Conservation (phyloP, 208 protist genomes). For the Plasmodiophora brassicae region DNA sequence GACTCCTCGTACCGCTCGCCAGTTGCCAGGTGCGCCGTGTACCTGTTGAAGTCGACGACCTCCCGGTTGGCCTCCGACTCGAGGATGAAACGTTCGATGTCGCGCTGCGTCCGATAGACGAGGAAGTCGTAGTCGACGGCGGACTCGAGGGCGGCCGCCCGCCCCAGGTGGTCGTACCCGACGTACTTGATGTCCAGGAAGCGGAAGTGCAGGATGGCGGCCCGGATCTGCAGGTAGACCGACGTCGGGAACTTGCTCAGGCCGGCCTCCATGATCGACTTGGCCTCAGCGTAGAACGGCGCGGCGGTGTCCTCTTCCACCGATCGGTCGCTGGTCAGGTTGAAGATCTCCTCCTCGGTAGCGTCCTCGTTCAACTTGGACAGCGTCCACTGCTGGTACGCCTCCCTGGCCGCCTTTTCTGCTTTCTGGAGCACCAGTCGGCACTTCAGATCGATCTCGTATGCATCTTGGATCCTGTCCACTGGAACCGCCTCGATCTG, state of each 20-base stretch:
- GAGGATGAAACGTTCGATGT: background rate
- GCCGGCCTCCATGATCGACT: background rate
- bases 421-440: background rate
- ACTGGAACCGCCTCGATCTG: background rate
- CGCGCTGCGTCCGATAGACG: background rate
- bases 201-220: background rate
- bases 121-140: background rate
- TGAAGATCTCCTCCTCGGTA: no score
- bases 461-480: background rate
- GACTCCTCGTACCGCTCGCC: background rate
- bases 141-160: background rate
- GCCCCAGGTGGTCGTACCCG: background rate
- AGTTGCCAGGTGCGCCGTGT: background rate
- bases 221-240: background rate
- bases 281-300: background rate
- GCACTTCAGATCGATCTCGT: slow-evolving; percentile 13
- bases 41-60: slow-evolving; percentile 14
- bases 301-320: background rate
- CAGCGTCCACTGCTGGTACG: background rate
- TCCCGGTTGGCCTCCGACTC: background rate
- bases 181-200: background rate
- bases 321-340: background rate
- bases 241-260: background rate
- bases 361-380: no score
- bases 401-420: background rate